A percentile compares a stretch with the other conserved stretches of the same genome.
Evolutionary conservation across 106 monocot genomes (phyloP).

Genomic region (Dendrobium catenatum): DNA sequence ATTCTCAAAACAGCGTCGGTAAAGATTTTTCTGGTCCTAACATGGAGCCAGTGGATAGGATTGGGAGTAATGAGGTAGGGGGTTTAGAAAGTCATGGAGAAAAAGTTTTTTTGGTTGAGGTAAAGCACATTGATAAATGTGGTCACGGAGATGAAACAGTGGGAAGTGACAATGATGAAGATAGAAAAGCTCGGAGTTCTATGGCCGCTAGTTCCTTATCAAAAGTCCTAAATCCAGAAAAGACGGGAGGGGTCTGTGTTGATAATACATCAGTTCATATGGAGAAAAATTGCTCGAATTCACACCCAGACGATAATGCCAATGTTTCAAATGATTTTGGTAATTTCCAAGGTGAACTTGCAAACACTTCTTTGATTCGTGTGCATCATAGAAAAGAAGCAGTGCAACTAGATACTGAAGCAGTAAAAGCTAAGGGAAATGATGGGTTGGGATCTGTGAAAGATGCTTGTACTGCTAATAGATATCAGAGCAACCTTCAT

Average conservation of each 20-base stretch:
- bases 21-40: constrained; percentile 1
- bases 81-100: neutral
- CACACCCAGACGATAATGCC: too few relatives aligned
- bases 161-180: neutral
- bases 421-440: constrained; percentile 40
- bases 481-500: constrained; percentile 62
- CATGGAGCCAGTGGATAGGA: neutral
- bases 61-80: neutral
- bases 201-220: too few relatives aligned
- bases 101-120: neutral
- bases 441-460: constrained; percentile 12
- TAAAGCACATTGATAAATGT: neutral
- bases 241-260: neutral
- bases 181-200: neutral
- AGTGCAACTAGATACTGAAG: constrained; percentile 6
- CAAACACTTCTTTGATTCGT: neutral
- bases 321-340: neutral
- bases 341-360: neutral
- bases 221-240: neutral
- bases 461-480: constrained; percentile 6
- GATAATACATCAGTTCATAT: neutral
- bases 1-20: neutral
- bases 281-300: constrained; percentile 11
- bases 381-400: neutral
- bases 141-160: neutral